Base-by-base conservation (phyloP, 345 rosid genomes). In the Cardamine occulta region DNA sequence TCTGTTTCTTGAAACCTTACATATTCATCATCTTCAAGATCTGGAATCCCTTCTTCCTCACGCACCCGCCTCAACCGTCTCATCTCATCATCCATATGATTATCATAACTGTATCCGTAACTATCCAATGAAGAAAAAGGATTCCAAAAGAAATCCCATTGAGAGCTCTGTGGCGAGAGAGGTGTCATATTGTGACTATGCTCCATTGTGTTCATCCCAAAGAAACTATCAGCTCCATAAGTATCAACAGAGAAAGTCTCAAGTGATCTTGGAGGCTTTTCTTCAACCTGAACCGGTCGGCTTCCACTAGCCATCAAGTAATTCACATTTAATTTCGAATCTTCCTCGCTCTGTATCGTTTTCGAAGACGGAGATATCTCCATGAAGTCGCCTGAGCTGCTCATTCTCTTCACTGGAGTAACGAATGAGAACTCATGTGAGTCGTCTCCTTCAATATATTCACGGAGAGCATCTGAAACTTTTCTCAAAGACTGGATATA, bases 121-220 rank as follows among this genome's bases (percentile, higher is more conserved):
- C 84, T 61, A 70, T 94, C 98, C 66, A 91, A 26, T 18, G 97
- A 88, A 4, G 98, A 85, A 76, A 94, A 94, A 4, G 97, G 96
- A 74, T 94, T 90, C 98, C 98, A 94, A 76, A 94, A 94, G 81
- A 83, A 84, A 72, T 94, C 97, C 98, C 98, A 94, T 52, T 86
- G 96, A 6, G 96, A 90, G 66, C 83, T 82, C 61, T 87, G 96
- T 21, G 96, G 97, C 0, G 96, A 88, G 52, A 86, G 85, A 32
- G 93, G 96, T 63, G 88, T 95, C 44, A 89, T 61, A 34, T 67
- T 80, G 17, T 85, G 80, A 59, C 85, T 64, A n/a, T 24, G 8
- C 29, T n/a, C 4, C 17, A 10, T 24, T 24, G 26, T 18, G 42
- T 66, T 91, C 82, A 79, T 74, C 31, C 81, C 85, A 60, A 85